Percentiles rank a stretch among this genome's conserved stretches.
Conservation (phyloP, 805 yeast species). For the Nakazawaea populi region DNA sequence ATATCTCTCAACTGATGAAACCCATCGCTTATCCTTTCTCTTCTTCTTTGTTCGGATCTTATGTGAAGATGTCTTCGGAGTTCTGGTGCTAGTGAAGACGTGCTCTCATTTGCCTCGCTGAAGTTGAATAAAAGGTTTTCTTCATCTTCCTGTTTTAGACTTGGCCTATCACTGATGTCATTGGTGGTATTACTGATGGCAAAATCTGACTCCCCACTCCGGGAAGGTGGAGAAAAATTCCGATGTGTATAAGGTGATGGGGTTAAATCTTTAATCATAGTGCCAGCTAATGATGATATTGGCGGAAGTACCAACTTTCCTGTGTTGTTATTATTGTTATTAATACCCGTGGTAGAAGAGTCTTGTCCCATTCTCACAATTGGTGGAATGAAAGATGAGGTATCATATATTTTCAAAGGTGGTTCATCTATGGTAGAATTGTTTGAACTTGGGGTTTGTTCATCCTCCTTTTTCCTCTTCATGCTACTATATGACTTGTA, state of each 20-base stretch:
- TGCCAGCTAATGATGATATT: not conserved
- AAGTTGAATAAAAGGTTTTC: not conserved
- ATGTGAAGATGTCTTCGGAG: slow-evolving; percentile 32
- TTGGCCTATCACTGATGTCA: not conserved
- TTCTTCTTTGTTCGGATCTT: slow-evolving; percentile 38
- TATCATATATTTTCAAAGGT: not conserved
- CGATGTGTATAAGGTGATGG: not conserved
- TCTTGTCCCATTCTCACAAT: no score
- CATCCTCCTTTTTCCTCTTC: no score
- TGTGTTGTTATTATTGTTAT: not conserved
- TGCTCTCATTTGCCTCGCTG: slow-evolving; percentile 3
- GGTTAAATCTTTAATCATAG: not conserved
- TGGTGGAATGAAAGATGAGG: not conserved
- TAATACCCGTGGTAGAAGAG: not conserved
- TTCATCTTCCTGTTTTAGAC: not conserved
- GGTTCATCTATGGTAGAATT: not conserved
- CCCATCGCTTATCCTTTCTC: slow-evolving; percentile 41
- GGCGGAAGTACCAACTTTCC: not conserved
- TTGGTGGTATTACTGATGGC: not conserved
- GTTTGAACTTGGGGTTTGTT: no score
- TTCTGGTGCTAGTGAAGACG: slow-evolving; percentile 6
- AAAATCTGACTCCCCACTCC: not conserved
- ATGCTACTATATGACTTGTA: no score
- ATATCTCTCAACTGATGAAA: slow-evolving; percentile 30
- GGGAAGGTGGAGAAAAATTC: not conserved